Base-by-base conservation (phyloP, 805 yeast species). In the Clavispora vitiphila region DNA sequence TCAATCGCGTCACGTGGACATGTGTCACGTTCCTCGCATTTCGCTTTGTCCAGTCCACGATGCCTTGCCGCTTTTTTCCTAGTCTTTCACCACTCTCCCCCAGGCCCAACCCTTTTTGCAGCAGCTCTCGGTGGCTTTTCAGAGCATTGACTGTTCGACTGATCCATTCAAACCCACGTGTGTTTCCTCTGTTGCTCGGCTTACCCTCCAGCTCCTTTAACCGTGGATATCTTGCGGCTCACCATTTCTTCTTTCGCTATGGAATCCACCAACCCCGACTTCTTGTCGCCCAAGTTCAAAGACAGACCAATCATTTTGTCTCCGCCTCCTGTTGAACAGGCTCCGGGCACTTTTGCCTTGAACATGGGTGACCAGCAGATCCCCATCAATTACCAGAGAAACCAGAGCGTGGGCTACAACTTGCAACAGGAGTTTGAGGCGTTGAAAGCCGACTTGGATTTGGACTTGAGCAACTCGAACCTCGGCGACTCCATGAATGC, bases 361-460 rank as follows among this genome's bases (percentile, higher is more conserved):
- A 38, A 24, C 29, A 44, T 39, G 41, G 20, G 36, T 9, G 34
- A 31, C 12, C 41, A 23, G 16, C 41, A 36, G 11, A 29, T 29
- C 32, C 32, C 32, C 14, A 27, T 40, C 16, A 35, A 36, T 30
- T 46, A 27, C 44, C 47, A 51, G 39, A 55, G 74, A 37, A 71
- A 69, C 49, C 72, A 62, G 49, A 65, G 71, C 48, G 75, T 69
- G 19, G 73, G 74, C 7, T 69, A 62, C 54, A 68, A 70, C 51
- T 60, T 70, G 52, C 73, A 70, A 51, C 72, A 70, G 38, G 75
- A 70, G 53, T 70, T 70, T 48, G 73, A 70, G 47, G 69, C 74
- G n/a, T 57, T 70, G 42, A 69, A 65, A 39, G 69, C 67, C 15
- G 74, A 70, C 49, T 64, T 70, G 58, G 73, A 70, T 50, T 60